phyloP scores from a whole-genome alignment of 139 green algal species.

The Limnomonas spitsbergensis region DNA sequence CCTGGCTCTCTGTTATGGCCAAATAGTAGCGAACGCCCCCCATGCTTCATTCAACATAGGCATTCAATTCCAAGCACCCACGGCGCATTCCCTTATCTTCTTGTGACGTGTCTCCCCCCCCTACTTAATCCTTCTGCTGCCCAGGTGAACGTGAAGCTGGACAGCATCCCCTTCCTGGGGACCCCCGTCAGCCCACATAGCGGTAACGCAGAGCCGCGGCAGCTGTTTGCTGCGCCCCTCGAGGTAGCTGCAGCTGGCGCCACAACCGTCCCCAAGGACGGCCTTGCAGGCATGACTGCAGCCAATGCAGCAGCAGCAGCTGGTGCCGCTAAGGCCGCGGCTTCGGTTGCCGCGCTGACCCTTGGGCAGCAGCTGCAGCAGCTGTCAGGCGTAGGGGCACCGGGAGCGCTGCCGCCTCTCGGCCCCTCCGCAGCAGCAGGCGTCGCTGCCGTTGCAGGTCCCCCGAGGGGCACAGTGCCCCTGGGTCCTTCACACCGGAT shows the following conservation, averaged over 20 bases:
- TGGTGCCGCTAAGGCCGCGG: constrained; percentile 2
- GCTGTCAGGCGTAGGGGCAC: no score
- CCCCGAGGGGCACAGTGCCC: no score
- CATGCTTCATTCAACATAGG: no score
- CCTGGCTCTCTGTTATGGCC: no score
- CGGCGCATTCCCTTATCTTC: background rate
- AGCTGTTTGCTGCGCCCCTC: background rate
- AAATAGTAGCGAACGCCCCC: no score
- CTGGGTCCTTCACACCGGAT: background rate
- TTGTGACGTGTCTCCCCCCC: no score
- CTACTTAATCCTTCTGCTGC: no score
- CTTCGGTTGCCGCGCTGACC: background rate
- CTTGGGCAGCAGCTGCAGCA: no score
- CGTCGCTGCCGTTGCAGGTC: no score
- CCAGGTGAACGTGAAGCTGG: background rate
- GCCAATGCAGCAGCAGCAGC: background rate
- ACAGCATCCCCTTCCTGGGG: constrained; percentile 7
- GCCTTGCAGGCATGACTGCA: no score
- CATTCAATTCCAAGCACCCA: no score
- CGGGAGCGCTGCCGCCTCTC: background rate
- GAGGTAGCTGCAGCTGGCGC: background rate
- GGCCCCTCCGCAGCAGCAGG: background rate
- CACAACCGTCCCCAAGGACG: no score
- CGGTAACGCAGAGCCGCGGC: background rate
- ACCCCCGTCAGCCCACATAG: background rate